Base-by-base conservation (phyloP, 768 basidiomycete genomes). In the Leucosporidium scottii region DNA sequence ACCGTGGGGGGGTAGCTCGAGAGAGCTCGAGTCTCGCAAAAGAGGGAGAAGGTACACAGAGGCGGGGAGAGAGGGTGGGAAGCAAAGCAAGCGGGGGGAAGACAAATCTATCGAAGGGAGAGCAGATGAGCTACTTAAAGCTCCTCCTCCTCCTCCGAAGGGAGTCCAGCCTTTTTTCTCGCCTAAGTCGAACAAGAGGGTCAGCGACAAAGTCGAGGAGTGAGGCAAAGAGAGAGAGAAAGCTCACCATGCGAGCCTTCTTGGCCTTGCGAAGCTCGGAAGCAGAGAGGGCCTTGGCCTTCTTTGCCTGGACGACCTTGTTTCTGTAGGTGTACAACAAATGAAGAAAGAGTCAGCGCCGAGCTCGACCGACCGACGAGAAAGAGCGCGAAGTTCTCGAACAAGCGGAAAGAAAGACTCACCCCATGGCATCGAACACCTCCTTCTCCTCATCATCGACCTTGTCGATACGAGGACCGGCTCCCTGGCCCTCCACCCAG, bases 401-500 rank as follows among this genome's bases (percentile, higher is more conserved):
- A n/a, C n/a, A n/a, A n/a, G n/a, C n/a, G n/a, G n/a, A n/a, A n/a
- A n/a, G n/a, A n/a, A n/a, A 27, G 28, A 44, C 39, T 44, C 39
- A 44, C 39, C 39, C 39, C 39, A 44, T 44, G 39, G 96, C 96
- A 78, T 99, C 96, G 78, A 89, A 98, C 75, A 84, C 81, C 50
- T 85, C 92, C 59, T 93, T 91, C 70, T 96, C 93, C 74, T 91
- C 91, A 59, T 87, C 93, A 8, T 85, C 89, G 76, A 85, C 85
- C 86, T 92, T 89, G 85, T 96, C 96, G 75, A 99, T 98, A 66
- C 93, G 87, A 54, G 92, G 79, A 17, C 94, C 94, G 25, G 91
- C 84, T 64, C 96, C 96, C 80, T 99, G 96, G 58, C 96, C 96
- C 81, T 98, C 96, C 77, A 96, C 92, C 94, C 93, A 96, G 85